Base-by-base conservation (phyloP, 2,329 filamentous ascomycete genomes). In the Camillea tinctor region DNA sequence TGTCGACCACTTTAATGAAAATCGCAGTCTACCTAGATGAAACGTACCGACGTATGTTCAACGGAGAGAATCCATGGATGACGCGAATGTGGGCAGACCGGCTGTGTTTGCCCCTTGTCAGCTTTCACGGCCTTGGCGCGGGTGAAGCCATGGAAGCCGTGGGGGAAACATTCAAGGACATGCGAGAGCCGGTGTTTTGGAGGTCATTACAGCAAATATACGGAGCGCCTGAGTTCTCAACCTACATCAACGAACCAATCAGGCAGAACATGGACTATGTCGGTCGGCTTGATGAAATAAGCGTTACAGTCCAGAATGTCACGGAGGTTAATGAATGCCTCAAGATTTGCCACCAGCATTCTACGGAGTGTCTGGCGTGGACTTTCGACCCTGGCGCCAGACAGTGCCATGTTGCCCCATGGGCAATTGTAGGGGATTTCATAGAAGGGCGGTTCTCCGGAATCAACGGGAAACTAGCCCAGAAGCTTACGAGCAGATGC, bases 1-100 rank as follows among this genome's bases (percentile, higher is more conserved):
- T 86, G 6, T 80, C 83, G 26, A 81, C 77, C 21, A 81, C 82
- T 36, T 70, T 85, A 53, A 80, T 83, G 71, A 80, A 80, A 68
- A 68, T 83, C 4, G 84, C 81, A 13, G 73, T 86, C 50, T 84
- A 85, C 69, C 73, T 86, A 6, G 80, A 85, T 64, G 84, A 86
- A 73, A 71, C 75, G 5, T 84, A 83, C 71, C 76, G 76, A 58
- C 80, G 79, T 54, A 72, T 84, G 60, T 86, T 86, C 72, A 86
- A 84, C 68, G 83, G 84, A 53, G 83, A 85, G 66, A 71, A 74
- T 20, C 83, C 84, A 0, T 69, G 72, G 62, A 74, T 79, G 66
- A 82, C 81, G 55, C 78, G 79, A 52, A 79, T 85, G 68, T 76
- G 75, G 64, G 68, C 71, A 2, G 82, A 84, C 66, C 74, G 80